Evolutionary conservation across 345 rosid genomes (phyloP), one percentile per base, ranked within the genome.

Genomic region (Angophora floribunda): DNA sequence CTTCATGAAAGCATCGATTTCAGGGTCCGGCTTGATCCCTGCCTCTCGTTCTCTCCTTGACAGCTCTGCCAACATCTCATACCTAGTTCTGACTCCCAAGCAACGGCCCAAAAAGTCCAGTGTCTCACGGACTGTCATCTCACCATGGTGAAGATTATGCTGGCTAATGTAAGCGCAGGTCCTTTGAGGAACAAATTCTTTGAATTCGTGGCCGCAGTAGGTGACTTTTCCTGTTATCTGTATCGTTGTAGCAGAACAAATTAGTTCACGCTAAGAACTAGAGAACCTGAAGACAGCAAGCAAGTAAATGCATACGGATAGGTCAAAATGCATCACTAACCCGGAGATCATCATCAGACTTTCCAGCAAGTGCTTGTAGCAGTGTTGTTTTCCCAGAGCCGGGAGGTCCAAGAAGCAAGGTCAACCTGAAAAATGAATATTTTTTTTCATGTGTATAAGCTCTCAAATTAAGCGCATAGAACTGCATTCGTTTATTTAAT

Each of bases 371-470:
- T 80, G 92, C 93, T 61, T 89, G 87, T 45, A 92, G 87, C 61
- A 92, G 85, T 51, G 93, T 89, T 41, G 94, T 92, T 87, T 92
- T 92, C n/a, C 94, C 94, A 7, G 94, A 84, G 17, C 91, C 90
- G 2, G 94, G 94, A 16, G 94, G 94, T 82, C 94, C 94, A 7
- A 92, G 90, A 89, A 92, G 94, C 86, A 92, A 87, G 28, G 93
- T 86, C 90, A 92, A 61, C 88, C 94, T 90, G 88, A 36, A 57
- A 88, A 89, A 30, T n/a, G 79, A 57, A 80, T 12, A 63, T 13
- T 32, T 19, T 26, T 13, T 32, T 19, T 26, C 51, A 36, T 50
- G 41, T 5, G 41, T 17, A 85, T 49, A 85, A 30, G 28, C 61
- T 47, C 78, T 30, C 17, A 84, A 82, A 45, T 45, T 84, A 84